Base-by-base conservation (phyloP, 805 yeast genomes). In the Ogataea trehaloabstinens region DNA sequence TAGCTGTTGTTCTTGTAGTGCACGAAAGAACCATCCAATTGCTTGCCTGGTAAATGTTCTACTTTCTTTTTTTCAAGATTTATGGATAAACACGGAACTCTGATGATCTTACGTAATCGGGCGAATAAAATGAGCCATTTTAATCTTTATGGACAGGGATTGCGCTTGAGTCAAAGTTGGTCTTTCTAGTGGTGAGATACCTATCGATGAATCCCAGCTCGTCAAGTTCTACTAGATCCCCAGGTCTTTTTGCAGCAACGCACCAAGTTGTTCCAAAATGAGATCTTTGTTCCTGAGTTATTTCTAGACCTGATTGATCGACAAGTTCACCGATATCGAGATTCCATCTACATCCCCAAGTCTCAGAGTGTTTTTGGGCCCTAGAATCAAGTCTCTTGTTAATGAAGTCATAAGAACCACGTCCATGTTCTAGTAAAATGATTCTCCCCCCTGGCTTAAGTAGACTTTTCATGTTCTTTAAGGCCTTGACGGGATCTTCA, bases 271-370 rank as follows among this genome's bases (percentile, higher is more conserved):
- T 85, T 16, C 98, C 98, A 45, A 93, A 73, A 64, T 93, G 97
- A 16, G 80, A 80, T 48, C 95, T 71, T 46, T 77, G 78, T 53
- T 86, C 91, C 49, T 78, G 80, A 2, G 89, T 86, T 31, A 93
- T 75, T 48, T 85, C 90, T 40, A 93, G 68, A 0, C 95, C 95
- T 5, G 95, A 81, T 42, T 79, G 80, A 56, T 85, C 90, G 19
- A 93, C 73, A 28, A 93, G 70, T 51, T 84, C 95, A 18, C 90
- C 95, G 49, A 93, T 86, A 57, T 93, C 98, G 46, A 93, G 67
- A 58, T 93, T 93, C 97, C 98, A 93, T 56, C 98, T 71, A 63
- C 99, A 93, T 1, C 96, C 99, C 97, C 98, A 93, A 3, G 82
- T 79, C 42, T 83, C 77, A 66, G 90, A 76, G 63, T 96, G 82